Conservation (phyloP, 2,329 filamentous ascomycete genomes). For the Stagonosporopsis rhizophila region DNA sequence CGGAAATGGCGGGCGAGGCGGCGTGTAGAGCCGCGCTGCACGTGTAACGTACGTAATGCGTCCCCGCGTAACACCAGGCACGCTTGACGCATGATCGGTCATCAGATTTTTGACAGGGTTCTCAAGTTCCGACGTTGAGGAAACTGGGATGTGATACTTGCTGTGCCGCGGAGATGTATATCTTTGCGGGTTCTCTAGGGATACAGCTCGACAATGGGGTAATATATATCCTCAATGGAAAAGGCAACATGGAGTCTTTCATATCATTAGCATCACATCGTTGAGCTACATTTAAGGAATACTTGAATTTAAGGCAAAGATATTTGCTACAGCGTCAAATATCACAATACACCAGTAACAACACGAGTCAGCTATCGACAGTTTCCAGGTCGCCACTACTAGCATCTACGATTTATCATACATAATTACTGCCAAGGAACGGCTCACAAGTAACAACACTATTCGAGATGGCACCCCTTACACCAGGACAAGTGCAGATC, state of each 20-base stretch:
- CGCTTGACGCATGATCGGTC: conserved; percentile 11
- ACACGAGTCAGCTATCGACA: background rate
- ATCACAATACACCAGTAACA: background rate
- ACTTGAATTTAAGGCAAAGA: background rate
- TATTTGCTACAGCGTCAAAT: background rate
- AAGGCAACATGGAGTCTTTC: background rate
- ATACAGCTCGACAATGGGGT: background rate
- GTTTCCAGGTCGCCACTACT: background rate
- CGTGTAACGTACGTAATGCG: conserved; percentile 16
- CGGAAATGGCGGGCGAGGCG: conserved; percentile 6
- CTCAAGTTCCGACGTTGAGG: background rate
- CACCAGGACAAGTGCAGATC: conserved; percentile 66
- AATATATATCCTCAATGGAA: conserved; percentile 12
- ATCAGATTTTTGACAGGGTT: conserved; percentile 6
- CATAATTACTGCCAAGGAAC: background rate
- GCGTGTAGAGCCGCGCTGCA: conserved; percentile 10
- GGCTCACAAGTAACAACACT: background rate
- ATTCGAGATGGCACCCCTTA: conserved; percentile 55
- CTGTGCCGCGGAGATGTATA: conserved; percentile 19
- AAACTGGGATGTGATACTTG: background rate
- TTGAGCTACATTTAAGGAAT: background rate
- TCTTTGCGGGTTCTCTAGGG: conserved; percentile 10
- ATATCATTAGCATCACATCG: background rate
- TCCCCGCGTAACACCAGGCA: conserved; percentile 7
- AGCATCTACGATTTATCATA: background rate